Conservation (phyloP, 192 early-diverging fungal genomes). For the Neocallimastix lanati region DNA sequence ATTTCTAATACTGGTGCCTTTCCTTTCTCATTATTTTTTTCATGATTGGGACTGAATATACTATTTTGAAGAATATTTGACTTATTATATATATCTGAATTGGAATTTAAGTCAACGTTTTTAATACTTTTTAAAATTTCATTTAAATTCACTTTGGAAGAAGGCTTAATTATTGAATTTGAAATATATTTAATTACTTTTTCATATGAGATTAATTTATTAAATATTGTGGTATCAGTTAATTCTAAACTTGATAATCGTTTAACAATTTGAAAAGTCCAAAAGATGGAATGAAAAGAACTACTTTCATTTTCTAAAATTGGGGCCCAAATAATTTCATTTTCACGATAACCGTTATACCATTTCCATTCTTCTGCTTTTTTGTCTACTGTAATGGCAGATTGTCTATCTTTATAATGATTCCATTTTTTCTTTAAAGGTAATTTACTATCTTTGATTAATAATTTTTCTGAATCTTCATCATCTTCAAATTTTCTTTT, state of each 20-base stretch:
- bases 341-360: background rate
- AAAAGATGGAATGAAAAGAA: background rate
- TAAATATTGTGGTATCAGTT: background rate
- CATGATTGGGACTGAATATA: background rate
- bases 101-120: background rate
- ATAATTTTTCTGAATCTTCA: background rate
- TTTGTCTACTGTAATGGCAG: background rate
- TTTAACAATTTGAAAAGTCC: background rate
- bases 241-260: background rate
- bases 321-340: background rate
- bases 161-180: background rate
- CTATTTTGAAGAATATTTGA: background rate
- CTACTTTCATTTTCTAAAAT: background rate
- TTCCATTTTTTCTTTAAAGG: background rate
- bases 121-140: background rate
- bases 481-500: background rate
- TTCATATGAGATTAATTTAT: background rate
- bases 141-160: background rate
- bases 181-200: background rate
- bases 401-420: background rate
- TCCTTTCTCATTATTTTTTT: no score
- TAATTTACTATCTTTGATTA: background rate
- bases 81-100: background rate
- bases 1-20: no score
- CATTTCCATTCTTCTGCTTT: background rate